Base-by-base conservation (phyloP, 2,329 filamentous ascomycete species). In the Penicillium sclerotigenum region DNA sequence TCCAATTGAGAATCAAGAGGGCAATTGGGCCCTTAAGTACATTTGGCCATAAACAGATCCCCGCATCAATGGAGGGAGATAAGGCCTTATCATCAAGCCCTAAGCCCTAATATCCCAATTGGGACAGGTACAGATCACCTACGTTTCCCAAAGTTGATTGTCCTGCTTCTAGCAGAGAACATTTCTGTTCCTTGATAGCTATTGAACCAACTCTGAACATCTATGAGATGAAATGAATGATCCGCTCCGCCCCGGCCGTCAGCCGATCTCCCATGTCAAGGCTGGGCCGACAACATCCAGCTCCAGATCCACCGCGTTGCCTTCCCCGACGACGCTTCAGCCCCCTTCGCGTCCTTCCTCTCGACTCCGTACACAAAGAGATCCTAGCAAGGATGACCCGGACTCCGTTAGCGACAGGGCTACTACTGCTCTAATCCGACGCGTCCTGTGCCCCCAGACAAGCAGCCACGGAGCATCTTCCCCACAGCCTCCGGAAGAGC, bases 351-450 rank as follows among this genome's bases (percentile, higher is more conserved):
- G 71, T 42, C 65, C 70, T 20, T 65, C 70, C 13, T 72, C 69
- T 31, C 70, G 70, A 43, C 53, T 69, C 16, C 68, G 64, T 33
- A 59, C 59, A 16, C 63, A 64, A 37, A 70, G 64, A 52, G 36
- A 59, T n/a, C 52, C 62, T 5, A 58, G 43, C 37, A 62, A 83
- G 83, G 65, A 68, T 55, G 66, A 71, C 33, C 43, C 56, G 55
- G 68, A 77, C 72, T 80, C 83, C 48, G 80, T 87, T 59, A 90
- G 88, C 36, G 89, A 96, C 70, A 87, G 85, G 68, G 87, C 89
- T n/a, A 96, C 91, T 0, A 77, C 85, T 26, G 82, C 87, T 59
- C 83, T 97, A 62, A 90, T 97, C 74, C 89, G 91, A 58, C 87
- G 91, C 47, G 87, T 87, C 36, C 84, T 97, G 46, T 96, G 90